These are phyloP conservation scores for Penstemon barbatus DNA, from an alignment of 257 asterid species.

Conservation along the genomic window DNA sequence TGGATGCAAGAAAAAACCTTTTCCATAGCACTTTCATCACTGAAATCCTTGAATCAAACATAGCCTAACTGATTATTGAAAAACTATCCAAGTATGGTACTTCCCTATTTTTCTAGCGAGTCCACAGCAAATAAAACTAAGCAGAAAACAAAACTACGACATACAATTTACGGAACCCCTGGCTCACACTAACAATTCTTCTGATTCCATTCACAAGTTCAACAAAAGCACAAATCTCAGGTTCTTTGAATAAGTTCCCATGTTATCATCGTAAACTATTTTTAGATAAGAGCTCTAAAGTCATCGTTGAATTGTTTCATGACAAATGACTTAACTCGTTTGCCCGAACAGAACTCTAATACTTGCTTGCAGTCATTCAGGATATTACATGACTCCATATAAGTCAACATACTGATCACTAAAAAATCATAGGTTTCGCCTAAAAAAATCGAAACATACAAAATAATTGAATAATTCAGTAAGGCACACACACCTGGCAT, in stretches of 20 bases:
- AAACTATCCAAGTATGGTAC: too few species aligned
- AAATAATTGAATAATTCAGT: background rate
- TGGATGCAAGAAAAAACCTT: too few species aligned
- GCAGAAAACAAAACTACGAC: too few species aligned
- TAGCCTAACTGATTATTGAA: too few species aligned
- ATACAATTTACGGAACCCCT: too few species aligned
- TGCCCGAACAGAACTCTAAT: background rate
- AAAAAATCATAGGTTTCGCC: background rate
- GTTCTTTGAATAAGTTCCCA: background rate
- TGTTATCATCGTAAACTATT: background rate
- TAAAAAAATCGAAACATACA: background rate
- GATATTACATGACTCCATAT: background rate
- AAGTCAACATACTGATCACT: background rate
- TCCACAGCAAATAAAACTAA: too few species aligned
- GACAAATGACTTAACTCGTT: background rate
- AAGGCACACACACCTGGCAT: constrained; percentile 58
- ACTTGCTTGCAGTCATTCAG: constrained; percentile 3
- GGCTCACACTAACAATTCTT: background rate
- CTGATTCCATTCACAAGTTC: constrained; percentile 10
- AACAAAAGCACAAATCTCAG: constrained; percentile 8
- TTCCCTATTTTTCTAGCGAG: too few species aligned
- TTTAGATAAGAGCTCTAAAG: background rate
- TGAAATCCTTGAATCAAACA: too few species aligned
- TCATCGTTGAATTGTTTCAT: background rate
- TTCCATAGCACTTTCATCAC: too few species aligned